Base-by-base conservation (phyloP, 768 basidiomycete species). In the Kwoniella mangroviensis region DNA sequence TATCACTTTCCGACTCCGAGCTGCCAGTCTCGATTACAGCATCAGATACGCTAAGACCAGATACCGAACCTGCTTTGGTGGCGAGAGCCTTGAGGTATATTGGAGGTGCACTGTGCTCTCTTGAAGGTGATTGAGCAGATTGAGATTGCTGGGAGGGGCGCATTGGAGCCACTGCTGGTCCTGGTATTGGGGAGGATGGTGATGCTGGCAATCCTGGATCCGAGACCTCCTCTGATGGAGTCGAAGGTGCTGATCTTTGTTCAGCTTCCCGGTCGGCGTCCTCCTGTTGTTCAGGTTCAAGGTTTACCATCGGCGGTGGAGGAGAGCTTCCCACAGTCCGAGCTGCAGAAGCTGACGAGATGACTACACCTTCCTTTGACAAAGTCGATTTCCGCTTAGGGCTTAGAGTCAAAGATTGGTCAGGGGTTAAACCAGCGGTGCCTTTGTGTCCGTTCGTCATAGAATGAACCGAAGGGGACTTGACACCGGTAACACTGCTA, bases 1-100 rank as follows among this genome's bases (percentile, higher is more conserved):
- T 65, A 17, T 68, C 65, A 17, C 68, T 70, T 40, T 77, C 76
- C 10, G 76, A 77, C 17, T 34, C 73, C 13, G 75, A 76, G 34
- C 61, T 60, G 10, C 65, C 72, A 4, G 76, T 77, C 60, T 77
- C 76, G 41, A 77, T 77, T 40, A 74, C 54, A 6, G 76, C 76
- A 57, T 77, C 76, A 19, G 76, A 77, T n/a, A 71, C 76, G 54
- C 76, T 77, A 17, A 74, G 68, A 4, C 75, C 76, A 13, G 76
- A 77, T 12, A 69, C 41, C 10, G 76, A 77, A 4, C 76, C 76
- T 6, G 76, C 58, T 57, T 68, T 66, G 4, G 55, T 60, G 17
- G 64, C 49, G 19, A 74, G 59, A 5, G 73, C 76, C 63, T 65
- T 65, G 6, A 70, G 73, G 45, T 69, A 72, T 17, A 75, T 72